Percentiles rank a stretch among this genome's conserved stretches.
phyloP scores from a whole-genome alignment of 371 early-diverging fungal species.

The Conidiobolus incongruus region DNA sequence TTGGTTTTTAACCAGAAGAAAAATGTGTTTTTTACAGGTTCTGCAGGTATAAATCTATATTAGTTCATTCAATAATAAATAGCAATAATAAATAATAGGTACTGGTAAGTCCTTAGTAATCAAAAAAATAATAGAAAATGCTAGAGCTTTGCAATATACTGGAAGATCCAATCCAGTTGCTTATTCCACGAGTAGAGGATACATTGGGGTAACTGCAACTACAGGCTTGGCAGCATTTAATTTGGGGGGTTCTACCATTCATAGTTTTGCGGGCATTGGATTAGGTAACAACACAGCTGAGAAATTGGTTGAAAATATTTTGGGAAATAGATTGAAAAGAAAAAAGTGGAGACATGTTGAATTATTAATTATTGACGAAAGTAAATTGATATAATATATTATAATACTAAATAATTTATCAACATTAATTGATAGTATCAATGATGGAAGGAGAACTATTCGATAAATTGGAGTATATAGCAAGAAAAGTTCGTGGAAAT shows the following conservation, averaged over 20 bases:
- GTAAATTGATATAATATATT: slow-evolving; percentile 14
- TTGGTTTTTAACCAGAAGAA: slow-evolving; percentile 5
- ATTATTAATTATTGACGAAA: slow-evolving; percentile 60
- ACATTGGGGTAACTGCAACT: not conserved
- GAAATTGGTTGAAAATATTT: slow-evolving; percentile 3
- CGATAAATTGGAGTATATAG: slow-evolving; percentile 57
- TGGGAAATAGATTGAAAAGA: not conserved
- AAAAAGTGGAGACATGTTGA: slow-evolving; percentile 12
- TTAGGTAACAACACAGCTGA: slow-evolving; percentile 6
- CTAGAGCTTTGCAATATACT: no score
- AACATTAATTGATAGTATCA: slow-evolving; percentile 46
- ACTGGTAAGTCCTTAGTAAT: no score
- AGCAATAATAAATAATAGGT: no score
- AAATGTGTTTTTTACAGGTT: slow-evolving; percentile 30
- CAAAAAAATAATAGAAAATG: no score
- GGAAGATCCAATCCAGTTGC: no score
- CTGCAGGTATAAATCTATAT: no score
- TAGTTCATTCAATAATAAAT: no score
- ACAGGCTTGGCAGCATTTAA: slow-evolving; percentile 14
- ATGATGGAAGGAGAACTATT: slow-evolving; percentile 67
- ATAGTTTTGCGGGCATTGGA: slow-evolving; percentile 26
- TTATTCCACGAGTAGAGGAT: no score
- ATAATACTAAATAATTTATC: not conserved
- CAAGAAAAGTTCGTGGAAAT: slow-evolving; percentile 21
- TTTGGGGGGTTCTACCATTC: slow-evolving; percentile 29